A percentile compares a stretch with the other conserved stretches of the same genome.
Evolutionary conservation across 345 rosid species (phyloP).

Genomic region (Kernera saxatilis): DNA sequence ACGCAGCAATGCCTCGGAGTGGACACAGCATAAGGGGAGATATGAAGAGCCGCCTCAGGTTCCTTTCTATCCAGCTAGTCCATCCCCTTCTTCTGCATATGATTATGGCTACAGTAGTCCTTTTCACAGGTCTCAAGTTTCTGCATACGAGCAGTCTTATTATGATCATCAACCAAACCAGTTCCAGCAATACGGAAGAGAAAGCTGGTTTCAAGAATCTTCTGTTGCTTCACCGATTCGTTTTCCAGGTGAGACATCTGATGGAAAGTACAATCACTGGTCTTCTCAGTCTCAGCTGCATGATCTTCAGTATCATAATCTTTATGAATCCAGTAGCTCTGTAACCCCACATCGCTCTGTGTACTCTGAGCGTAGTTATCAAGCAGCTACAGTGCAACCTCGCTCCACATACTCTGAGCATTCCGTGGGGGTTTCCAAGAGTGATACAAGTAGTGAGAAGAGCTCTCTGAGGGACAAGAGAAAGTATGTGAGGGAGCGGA

Average conservation of each 20-base stretch:
- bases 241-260: conserved; percentile 43
- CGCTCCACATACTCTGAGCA: conserved; percentile 14
- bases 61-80: conserved; percentile 37
- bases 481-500: conserved; percentile 35
- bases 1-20: conserved; percentile 19
- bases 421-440: conserved; percentile 24
- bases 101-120: conserved; percentile 43
- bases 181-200: conserved; percentile 12
- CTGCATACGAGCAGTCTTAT: conserved; percentile 27
- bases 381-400: conserved; percentile 34
- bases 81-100: conserved; percentile 29
- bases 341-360: conserved; percentile 41
- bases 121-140: conserved; percentile 27
- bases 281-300: conserved; percentile 38
- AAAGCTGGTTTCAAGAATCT: conserved; percentile 25
- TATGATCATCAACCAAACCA: conserved; percentile 30
- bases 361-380: conserved; percentile 25
- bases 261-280: conserved; percentile 24
- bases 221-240: conserved; percentile 24
- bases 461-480: conserved; percentile 28
- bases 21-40: conserved; percentile 34
- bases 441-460: conserved; percentile 42
- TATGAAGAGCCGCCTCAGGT: conserved; percentile 30
- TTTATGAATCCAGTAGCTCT: conserved; percentile 38
- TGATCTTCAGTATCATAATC: conserved; percentile 23